Evolutionary conservation across 331 rosid genomes (phyloP), one percentile per base, ranked within the genome.

Genomic region (Arachis monticola): DNA sequence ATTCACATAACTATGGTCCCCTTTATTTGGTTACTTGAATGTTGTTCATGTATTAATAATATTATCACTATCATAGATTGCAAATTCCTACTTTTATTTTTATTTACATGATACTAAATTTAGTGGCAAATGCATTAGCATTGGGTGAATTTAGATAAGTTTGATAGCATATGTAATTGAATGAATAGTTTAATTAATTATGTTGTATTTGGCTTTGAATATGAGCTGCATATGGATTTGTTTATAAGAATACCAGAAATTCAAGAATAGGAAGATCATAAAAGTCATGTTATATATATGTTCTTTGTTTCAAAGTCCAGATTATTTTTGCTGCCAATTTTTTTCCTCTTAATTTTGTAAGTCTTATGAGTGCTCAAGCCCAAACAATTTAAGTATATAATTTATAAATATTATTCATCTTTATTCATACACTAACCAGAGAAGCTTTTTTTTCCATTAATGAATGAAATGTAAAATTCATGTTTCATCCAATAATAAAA

Each of bases 1-100:
- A 35, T 2, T 65, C 44, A 40, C 77, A 79, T 9, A 77, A 82
- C 50, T 90, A 83, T 82, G 97, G 97, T 0, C 97, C 99, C 5
- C 73, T 88, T 75, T 90, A 92, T 85, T n/a, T 51, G 58, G 99
- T 92, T 8, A 79, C 88, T 64, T 91, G 82, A 81, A 53, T 53
- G 57, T 17, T 11, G 7, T 62, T 8, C 70, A 79, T 60, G 12
- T 42, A 35, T 35, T 35, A 35, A 35, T 35, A 35, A 35, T 35
- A 35, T 2, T 35, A 17, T 42, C 61, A 44, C 10, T 58, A 7
- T 17, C n/a, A 32, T 30, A 60, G 14, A 17, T 51, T 51, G 55
- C 76, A 50, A 46, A 27, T 10, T 77, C 59, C 42, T 44, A 35
- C 32, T 60, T 32, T 2, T 35, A 35, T 35, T 35, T 8, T 47